These are phyloP conservation scores for Pythium graminicola DNA, from an alignment of 352 stramenopile species.

Conservation along the genomic window DNA sequence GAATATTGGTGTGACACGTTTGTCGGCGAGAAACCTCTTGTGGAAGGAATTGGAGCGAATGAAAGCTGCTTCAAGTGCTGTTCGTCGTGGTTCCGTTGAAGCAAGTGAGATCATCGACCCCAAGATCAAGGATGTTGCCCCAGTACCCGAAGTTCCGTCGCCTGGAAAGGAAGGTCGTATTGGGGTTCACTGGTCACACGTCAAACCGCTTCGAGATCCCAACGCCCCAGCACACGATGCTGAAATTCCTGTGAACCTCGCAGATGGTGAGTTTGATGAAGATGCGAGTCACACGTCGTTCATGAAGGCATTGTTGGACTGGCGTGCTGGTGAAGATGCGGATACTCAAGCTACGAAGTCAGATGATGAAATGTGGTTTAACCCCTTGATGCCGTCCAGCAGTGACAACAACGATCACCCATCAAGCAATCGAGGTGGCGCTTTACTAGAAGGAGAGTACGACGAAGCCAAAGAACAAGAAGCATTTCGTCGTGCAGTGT, in stretches of 20 bases:
- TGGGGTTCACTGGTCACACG: slow-evolving; percentile 60
- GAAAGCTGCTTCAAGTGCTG: slow-evolving; percentile 7
- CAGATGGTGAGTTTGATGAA: slow-evolving; percentile 70
- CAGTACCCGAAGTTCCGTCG: slow-evolving; percentile 24
- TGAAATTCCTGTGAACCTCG: slow-evolving; percentile 59
- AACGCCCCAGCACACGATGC: slow-evolving; percentile 8
- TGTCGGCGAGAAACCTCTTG: slow-evolving; percentile 56
- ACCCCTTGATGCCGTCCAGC: slow-evolving; percentile 25
- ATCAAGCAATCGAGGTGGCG: slow-evolving; percentile 24
- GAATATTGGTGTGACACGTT: slow-evolving; percentile 44
- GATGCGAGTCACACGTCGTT: slow-evolving; percentile 69
- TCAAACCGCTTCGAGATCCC: slow-evolving; percentile 46
- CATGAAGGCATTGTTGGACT: slow-evolving; percentile 74
- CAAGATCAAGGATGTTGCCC: slow-evolving; percentile 37
- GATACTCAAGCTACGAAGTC: slow-evolving; percentile 16
- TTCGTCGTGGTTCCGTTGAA: neutral
- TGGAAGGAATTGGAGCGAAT: slow-evolving; percentile 50
- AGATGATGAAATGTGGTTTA: slow-evolving; percentile 53
- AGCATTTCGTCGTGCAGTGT: slow-evolving; percentile 49
- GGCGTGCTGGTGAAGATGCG: slow-evolving; percentile 34
- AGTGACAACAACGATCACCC: slow-evolving; percentile 16
- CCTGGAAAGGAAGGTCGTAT: slow-evolving; percentile 14
- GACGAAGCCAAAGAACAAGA: slow-evolving; percentile 66
- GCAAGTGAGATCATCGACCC: slow-evolving; percentile 51
- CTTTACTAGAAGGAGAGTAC: slow-evolving; percentile 50